Base-by-base conservation (phyloP, 1,284 basidiomycete genomes). In the Cryptococcus floricola region DNA sequence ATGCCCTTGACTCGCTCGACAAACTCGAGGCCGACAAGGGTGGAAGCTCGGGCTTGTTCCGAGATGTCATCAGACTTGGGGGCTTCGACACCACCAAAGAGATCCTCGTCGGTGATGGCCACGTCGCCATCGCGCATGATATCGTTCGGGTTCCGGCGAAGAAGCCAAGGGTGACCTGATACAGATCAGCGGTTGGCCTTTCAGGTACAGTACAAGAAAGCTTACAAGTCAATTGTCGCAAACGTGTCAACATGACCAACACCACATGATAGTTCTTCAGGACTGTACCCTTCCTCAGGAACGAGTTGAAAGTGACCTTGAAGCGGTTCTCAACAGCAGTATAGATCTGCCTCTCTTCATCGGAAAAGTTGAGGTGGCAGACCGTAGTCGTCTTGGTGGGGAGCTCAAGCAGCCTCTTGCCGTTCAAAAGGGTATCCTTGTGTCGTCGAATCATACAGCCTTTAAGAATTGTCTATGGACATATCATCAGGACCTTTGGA, bases 301-400 rank as follows among this genome's bases (percentile, higher is more conserved):
- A 78, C 52, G 69, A 69, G 58, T 77, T 76, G 59, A 78, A 76
- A 8, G 63, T 60, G 14, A 75, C 58, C 39, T 64, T 59, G 31
- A 70, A 74, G 9, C 68, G 59, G 28, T 63, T 64, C 52, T 78
- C 75, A 28, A 76, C 61, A 5, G 65, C 60, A 12, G 61, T 62
- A 62, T 79, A 78, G 14, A 78, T 71, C 9, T 68, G 66, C 18
- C 74, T 62, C 60, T 79, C 77, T 23, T 77, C 74, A 4, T 56
- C 52, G 25, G 68, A 62, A 50, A 78, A 77, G 16, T 65, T 63
- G 10, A 76, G 65, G 46, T 65, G 58, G 2, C 65, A 62, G 10
- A 75, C 55, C 8, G 66, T 60, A 7, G 67, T 66, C 0, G 56
- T 63, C 61, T 76, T 75, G 0, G 67, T 65, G 12, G 70, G 70